A percentile compares a stretch with the other conserved stretches of the same genome.
phyloP scores from a whole-genome alignment of 768 basidiomycete species.

The Kwoniella botswanensis region DNA sequence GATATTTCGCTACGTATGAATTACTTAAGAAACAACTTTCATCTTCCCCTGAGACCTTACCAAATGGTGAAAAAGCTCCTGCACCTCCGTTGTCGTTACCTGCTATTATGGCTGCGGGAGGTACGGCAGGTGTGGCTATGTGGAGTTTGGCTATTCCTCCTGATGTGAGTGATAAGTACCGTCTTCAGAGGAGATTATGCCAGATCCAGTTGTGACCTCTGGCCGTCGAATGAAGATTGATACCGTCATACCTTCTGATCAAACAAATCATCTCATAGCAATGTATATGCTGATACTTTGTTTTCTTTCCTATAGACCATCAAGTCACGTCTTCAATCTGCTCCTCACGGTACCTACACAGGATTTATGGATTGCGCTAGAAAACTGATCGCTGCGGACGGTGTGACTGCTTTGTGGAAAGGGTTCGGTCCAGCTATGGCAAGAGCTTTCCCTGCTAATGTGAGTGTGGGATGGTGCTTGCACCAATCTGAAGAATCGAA shows the following conservation, averaged over 20 bases:
- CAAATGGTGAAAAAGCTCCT: slow-evolving; percentile 61
- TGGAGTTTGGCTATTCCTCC: slow-evolving; percentile 97
- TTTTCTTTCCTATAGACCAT: slow-evolving; percentile 67
- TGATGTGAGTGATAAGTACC: slow-evolving; percentile 67
- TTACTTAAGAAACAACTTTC: slow-evolving; percentile 85
- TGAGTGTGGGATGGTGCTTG: slow-evolving; percentile 63
- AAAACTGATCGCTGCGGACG: slow-evolving; percentile 89
- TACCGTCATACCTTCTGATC: neutral
- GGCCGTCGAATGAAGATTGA: neutral
- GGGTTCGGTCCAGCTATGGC: slow-evolving; percentile 96
- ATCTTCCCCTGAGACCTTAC: slow-evolving; percentile 28
- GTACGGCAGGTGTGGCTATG: slow-evolving; percentile 95
- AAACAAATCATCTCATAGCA: neutral
- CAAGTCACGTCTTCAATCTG: slow-evolving; percentile 94
- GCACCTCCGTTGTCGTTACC: slow-evolving; percentile 82
- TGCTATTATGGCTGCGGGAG: slow-evolving; percentile 88
- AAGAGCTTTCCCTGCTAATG: slow-evolving; percentile 95
- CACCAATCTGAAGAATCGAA: too few relatives aligned
- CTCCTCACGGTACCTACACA: slow-evolving; percentile 95
- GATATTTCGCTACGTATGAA: slow-evolving; percentile 97
- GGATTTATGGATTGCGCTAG: slow-evolving; percentile 89
- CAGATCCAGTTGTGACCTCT: neutral
- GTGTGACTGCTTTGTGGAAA: slow-evolving; percentile 86
- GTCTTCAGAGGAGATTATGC: neutral
- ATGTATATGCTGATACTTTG: neutral